Conservation (phyloP, 345 rosid species). For the Citrus mangshanensis region DNA sequence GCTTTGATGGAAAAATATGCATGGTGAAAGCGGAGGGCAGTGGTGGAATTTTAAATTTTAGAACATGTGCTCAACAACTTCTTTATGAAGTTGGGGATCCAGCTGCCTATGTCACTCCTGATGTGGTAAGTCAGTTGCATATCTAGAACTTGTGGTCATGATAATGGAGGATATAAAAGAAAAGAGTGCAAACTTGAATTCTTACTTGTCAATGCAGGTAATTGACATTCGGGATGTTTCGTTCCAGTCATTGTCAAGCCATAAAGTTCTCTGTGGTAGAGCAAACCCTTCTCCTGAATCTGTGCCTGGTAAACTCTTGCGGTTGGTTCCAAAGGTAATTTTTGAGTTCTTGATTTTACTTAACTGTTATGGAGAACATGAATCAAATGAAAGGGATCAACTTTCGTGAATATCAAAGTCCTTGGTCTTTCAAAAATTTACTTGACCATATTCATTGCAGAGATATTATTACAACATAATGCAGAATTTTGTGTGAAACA, state of each 20-base stretch:
- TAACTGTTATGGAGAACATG: background rate
- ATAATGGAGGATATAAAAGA: background rate
- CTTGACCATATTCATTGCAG: background rate
- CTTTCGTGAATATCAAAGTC: background rate
- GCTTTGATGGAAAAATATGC: conserved; percentile 52
- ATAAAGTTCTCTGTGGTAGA: conserved; percentile 65
- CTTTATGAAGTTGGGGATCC: conserved; percentile 93
- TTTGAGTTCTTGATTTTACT: conserved; percentile 2
- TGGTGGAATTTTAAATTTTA: conserved; percentile 68
- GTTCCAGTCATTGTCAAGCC: conserved; percentile 58
- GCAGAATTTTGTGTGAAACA: background rate
- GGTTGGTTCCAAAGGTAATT: conserved; percentile 68
- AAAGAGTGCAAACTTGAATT: background rate
- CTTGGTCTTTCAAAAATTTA: background rate
- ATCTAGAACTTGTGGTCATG: conserved; percentile 8
- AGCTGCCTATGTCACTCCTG: conserved; percentile 83
- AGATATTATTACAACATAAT: background rate
- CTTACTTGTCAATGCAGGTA: conserved; percentile 42
- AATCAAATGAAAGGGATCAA: background rate
- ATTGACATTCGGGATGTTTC: conserved; percentile 69
- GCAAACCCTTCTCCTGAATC: conserved; percentile 56
- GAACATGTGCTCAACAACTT: conserved; percentile 84
- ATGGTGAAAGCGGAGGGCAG: conserved; percentile 73
- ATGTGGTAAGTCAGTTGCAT: conserved; percentile 57
- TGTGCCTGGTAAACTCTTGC: conserved; percentile 71